Evolutionary conservation across 2,329 filamentous ascomycete genomes (phyloP).

Genomic region (Epicoccum nigrum): DNA sequence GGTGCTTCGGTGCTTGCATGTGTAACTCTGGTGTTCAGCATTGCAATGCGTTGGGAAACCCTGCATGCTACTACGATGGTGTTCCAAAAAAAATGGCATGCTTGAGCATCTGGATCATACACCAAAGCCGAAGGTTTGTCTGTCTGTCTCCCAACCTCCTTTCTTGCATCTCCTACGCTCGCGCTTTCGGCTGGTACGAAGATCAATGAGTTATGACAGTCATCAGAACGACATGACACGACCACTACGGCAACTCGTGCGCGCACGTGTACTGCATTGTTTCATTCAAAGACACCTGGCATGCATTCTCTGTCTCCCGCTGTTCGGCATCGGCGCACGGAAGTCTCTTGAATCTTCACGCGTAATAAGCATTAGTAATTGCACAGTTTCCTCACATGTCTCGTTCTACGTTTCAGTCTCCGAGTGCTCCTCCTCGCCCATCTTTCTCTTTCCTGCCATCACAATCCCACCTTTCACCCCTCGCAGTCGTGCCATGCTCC

Average conservation of each 20-base stretch:
- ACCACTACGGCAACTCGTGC: neutral
- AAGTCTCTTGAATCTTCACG: conserved; percentile 3
- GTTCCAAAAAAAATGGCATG: too few species aligned
- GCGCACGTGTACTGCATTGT: neutral
- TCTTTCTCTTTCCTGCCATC: too few species aligned
- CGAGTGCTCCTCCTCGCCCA: neutral
- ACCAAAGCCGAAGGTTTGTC: too few species aligned
- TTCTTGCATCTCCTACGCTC: too few species aligned
- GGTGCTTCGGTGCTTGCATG: neutral
- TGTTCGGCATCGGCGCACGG: conserved; percentile 22
- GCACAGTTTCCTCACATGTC: conserved; percentile 12
- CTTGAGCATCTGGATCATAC: too few species aligned
- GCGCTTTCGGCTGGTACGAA: conserved; percentile 3
- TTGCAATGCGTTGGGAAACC: neutral
- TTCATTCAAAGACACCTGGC: neutral
- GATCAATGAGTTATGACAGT: conserved; percentile 1
- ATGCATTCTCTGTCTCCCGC: neutral
- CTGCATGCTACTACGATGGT: neutral
- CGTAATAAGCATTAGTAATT: conserved; percentile 24
- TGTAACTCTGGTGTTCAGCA: conserved; percentile 1
- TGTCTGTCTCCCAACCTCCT: too few species aligned
- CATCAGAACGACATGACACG: neutral
- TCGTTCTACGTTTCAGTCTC: neutral
- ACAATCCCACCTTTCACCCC: too few species aligned
- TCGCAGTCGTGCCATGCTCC: too few species aligned